A percentile compares a stretch with the other conserved stretches of the same genome.
Evolutionary conservation across 176 grass and related monocot species (phyloP).

Genomic region (Avena sativa): DNA sequence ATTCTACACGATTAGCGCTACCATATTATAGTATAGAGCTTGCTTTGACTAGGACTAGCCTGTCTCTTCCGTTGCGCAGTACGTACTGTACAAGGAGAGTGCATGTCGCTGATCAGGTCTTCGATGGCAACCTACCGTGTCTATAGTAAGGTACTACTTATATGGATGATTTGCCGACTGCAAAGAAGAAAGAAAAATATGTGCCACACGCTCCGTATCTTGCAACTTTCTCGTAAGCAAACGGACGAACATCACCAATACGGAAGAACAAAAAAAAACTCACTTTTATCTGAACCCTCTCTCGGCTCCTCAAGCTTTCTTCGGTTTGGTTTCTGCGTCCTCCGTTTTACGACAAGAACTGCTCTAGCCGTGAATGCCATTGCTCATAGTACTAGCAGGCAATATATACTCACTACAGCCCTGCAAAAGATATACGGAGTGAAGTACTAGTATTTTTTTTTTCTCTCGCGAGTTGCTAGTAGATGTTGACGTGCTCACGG

Average conservation of each 20-base stretch:
- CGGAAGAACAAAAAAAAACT: background rate
- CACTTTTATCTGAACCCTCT: background rate
- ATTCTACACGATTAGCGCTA: background rate
- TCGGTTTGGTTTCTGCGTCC: background rate
- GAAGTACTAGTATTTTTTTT: background rate
- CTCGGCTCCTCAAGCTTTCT: background rate
- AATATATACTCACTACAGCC: too few relatives aligned
- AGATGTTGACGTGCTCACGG: background rate
- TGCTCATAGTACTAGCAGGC: too few relatives aligned
- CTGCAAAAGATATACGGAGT: too few relatives aligned
- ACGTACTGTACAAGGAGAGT: too few relatives aligned
- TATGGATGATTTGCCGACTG: too few relatives aligned
- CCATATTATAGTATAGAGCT: background rate
- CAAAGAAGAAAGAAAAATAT: background rate
- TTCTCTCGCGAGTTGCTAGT: background rate
- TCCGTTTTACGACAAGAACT: background rate
- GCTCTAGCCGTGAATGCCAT: background rate
- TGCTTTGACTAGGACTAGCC: slow-evolving; percentile 12
- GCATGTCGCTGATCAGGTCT: too few relatives aligned
- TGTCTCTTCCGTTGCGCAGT: too few relatives aligned
- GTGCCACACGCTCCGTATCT: too few relatives aligned
- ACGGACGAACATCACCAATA: background rate
- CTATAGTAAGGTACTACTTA: too few relatives aligned
- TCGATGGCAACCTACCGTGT: too few relatives aligned
- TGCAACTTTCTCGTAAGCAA: too few relatives aligned